Percentiles rank a stretch among this genome's conserved stretches.
phyloP scores from a whole-genome alignment of 371 early-diverging fungal genomes.

The Circinella umbellata region DNA sequence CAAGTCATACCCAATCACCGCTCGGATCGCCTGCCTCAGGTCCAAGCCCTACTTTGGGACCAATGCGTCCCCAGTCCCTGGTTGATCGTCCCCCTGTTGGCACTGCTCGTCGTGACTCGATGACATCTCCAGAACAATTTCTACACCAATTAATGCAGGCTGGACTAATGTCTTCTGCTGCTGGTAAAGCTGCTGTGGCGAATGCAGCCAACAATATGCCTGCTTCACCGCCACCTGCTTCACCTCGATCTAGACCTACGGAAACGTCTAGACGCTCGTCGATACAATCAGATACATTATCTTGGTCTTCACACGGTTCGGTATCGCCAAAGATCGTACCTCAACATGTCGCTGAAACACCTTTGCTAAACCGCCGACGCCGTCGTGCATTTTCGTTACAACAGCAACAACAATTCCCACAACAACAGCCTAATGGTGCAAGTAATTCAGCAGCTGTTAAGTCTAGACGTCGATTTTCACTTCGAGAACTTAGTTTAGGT shows the following conservation, averaged over 20 bases:
- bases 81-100: conserved; percentile 36
- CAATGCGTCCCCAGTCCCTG: conserved; percentile 18
- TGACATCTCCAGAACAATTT: conserved; percentile 52
- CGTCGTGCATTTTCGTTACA: conserved; percentile 49
- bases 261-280: conserved; percentile 36
- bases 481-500: conserved; percentile 26
- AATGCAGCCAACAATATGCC: conserved; percentile 6
- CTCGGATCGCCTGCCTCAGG: conserved; percentile 11
- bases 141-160: conserved; percentile 37
- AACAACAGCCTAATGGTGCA: conserved; percentile 4
- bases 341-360: conserved; percentile 3
- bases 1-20: conserved; percentile 15
- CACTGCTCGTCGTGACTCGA: conserved; percentile 37
- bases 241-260: background rate
- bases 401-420: conserved; percentile 24
- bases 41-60: conserved; percentile 17
- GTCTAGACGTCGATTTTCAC: conserved; percentile 25
- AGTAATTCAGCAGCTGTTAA: background rate
- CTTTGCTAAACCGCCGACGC: conserved; percentile 23
- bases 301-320: conserved; percentile 26
- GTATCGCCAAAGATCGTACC: conserved; percentile 3
- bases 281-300: conserved; percentile 37
- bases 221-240: conserved; percentile 15
- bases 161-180: conserved; percentile 9
- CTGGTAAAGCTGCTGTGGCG: too few species aligned